Percentiles rank a stretch among this genome's conserved stretches.
Conservation (phyloP, 208 protist genomes). For the Trypanosoma platydactyli region DNA sequence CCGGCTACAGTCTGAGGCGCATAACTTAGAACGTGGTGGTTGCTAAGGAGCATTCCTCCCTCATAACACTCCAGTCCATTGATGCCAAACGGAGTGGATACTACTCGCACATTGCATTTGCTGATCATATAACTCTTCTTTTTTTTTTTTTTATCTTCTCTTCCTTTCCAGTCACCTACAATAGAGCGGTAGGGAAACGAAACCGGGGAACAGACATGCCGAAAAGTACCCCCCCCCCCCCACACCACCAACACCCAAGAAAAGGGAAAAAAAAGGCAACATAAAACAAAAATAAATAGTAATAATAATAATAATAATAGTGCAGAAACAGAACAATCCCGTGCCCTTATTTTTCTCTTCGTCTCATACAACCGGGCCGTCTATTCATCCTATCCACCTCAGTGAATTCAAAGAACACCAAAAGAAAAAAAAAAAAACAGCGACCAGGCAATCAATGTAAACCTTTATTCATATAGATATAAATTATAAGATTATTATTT, state of each 20-base stretch:
- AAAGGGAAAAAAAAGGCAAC: constrained; percentile 14
- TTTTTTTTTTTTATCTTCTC: not conserved
- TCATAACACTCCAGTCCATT: constrained; percentile 51
- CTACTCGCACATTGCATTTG: constrained; percentile 39
- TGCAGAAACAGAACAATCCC: not conserved
- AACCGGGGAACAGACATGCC: constrained; percentile 1
- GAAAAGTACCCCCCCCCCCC: not conserved
- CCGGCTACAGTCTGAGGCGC: not conserved
- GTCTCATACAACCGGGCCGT: not conserved
- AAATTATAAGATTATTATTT: not conserved
- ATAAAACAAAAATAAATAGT: constrained; percentile 12
- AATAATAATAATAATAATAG: not conserved
- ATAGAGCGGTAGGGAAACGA: not conserved
- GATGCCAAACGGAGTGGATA: constrained; percentile 67
- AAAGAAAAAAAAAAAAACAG: too few relatives aligned
- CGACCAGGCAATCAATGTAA: not conserved
- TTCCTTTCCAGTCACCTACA: too few relatives aligned
- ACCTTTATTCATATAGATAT: not conserved
- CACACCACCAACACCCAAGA: not conserved
- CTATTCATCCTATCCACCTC: too few relatives aligned
- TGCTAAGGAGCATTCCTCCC: constrained; percentile 1
- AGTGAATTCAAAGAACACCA: too few relatives aligned
- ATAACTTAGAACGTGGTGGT: not conserved
- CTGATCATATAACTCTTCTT: too few relatives aligned
- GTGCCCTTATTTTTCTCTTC: not conserved